Base-by-base conservation (phyloP, 75 land plant genomes). In the Pinus taeda region DNA sequence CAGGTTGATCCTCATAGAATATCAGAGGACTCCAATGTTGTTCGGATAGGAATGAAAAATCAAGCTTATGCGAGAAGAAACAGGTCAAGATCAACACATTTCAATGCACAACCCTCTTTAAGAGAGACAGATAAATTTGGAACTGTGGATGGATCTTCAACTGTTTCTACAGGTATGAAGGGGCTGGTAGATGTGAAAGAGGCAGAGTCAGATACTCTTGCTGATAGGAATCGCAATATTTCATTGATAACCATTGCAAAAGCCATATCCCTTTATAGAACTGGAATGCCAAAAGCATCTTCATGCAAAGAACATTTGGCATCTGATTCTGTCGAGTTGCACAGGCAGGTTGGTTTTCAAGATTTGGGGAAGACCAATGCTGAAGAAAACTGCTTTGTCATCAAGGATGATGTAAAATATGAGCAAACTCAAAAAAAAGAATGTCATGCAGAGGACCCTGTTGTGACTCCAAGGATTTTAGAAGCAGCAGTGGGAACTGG, bases 31-130 rank as follows among this genome's bases (percentile, higher is more conserved):
- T 85, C 90, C 24, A 81, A 81, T 4, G 81, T 79, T 22, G 74
- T 82, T 76, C 83, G 84, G 22, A 83, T 83, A 60, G 83, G 81
- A 30, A 74, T 77, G 14, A 82, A 90, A 81, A 82, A 90, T 77
- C 89, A 89, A 85, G 82, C 92, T 78, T 89, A 88, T 88, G 88
- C 88, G 63, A 83, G 91, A 60, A 83, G 98, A 57, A 89, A 93
- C 75, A 85, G 92, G 72, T 83, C 83, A 21, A 82, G 80, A 78
- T 76, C 88, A 76, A 86, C 63, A 65, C 88, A 90, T 64, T 88
- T 89, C 77, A 76, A 74, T 73, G 86, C 78, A 76, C 77, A 82
- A 72, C 64, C 82, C 22, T 57, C 67, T 71, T 76, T 86, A 20
- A 74, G 55, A 73, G 90, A 90, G 56, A 63, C 80, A 11, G 59